Evolutionary conservation across 192 early-diverging fungal species (phyloP).

Genomic region (Podila horticola): DNA sequence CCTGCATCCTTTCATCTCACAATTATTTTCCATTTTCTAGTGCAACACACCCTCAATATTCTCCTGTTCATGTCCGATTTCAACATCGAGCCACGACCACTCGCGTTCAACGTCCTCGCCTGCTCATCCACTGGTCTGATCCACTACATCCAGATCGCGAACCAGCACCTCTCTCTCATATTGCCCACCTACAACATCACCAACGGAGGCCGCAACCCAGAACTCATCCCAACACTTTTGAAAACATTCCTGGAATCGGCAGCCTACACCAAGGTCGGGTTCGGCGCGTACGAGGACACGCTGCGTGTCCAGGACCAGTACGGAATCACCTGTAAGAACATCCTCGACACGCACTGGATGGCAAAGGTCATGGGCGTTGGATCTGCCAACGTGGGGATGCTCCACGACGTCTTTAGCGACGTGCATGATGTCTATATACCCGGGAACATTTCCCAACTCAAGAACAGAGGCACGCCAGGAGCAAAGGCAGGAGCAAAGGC

Average conservation of each 20-base stretch:
- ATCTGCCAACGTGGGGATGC: constrained; percentile 35
- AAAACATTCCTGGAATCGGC: constrained; percentile 41
- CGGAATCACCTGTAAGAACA: constrained; percentile 32
- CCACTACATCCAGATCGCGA: constrained; percentile 46
- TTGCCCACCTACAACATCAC: constrained; percentile 42
- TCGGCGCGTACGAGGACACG: constrained; percentile 39
- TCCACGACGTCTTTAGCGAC: constrained; percentile 35
- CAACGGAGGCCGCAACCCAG: constrained; percentile 31
- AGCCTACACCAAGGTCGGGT: constrained; percentile 37
- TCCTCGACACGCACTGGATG: constrained; percentile 46
- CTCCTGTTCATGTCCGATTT: constrained; percentile 50
- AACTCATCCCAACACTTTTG: constrained; percentile 36
- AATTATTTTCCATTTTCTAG: not conserved
- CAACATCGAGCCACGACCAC: constrained; percentile 37
- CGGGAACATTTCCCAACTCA: constrained; percentile 14
- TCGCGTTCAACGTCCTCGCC: constrained; percentile 29
- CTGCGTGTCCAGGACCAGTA: constrained; percentile 38
- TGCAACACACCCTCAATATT: constrained; percentile 42
- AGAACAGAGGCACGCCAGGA: not conserved
- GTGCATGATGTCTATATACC: constrained; percentile 44
- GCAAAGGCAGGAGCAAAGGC: not conserved
- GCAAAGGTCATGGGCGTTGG: constrained; percentile 43
- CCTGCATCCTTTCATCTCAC: not conserved
- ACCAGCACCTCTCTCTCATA: constrained; percentile 35
- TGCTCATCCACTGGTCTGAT: constrained; percentile 48